phyloP scores from a whole-genome alignment of 2,329 filamentous ascomycete genomes.

The Aspergillus brasiliensis region DNA sequence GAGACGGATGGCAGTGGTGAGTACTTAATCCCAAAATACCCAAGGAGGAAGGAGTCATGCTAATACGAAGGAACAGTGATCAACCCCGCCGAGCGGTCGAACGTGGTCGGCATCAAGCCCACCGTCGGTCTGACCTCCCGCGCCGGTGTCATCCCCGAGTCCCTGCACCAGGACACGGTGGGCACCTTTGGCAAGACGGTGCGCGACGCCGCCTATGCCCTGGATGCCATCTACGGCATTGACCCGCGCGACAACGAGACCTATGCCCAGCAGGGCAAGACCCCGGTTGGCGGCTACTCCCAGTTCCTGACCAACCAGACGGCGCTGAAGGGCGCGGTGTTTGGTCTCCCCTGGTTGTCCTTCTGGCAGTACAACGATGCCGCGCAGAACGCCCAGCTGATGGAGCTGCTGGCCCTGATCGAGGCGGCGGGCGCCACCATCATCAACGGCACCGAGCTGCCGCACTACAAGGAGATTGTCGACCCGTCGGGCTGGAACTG shows the following conservation, averaged over 20 bases:
- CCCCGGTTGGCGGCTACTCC: constrained; percentile 59
- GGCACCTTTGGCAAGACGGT: constrained; percentile 69
- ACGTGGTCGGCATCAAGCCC: constrained; percentile 73
- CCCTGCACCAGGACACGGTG: constrained; percentile 68
- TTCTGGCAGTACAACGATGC: constrained; percentile 67
- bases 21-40: constrained; percentile 2
- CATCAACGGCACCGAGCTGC: constrained; percentile 70
- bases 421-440: constrained; percentile 65
- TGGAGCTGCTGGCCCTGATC: constrained; percentile 57
- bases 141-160: constrained; percentile 65
- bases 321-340: constrained; percentile 62
- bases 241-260: constrained; percentile 70
- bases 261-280: constrained; percentile 55
- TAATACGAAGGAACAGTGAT: constrained; percentile 54
- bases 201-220: constrained; percentile 65
- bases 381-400: constrained; percentile 58
- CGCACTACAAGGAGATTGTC: constrained; percentile 63
- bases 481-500: constrained; percentile 73
- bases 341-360: constrained; percentile 71
- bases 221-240: constrained; percentile 69
- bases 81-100: constrained; percentile 69
- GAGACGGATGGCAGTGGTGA: constrained; percentile 69
- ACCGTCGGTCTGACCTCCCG: constrained; percentile 73
- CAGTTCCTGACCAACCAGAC: constrained; percentile 58
- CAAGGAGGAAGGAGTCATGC: neutral